A percentile compares a stretch with the other conserved stretches of the same genome.
Evolutionary conservation across 2,329 filamentous ascomycete species (phyloP).

Genomic region (Pyrenophora tritici-repentis): DNA sequence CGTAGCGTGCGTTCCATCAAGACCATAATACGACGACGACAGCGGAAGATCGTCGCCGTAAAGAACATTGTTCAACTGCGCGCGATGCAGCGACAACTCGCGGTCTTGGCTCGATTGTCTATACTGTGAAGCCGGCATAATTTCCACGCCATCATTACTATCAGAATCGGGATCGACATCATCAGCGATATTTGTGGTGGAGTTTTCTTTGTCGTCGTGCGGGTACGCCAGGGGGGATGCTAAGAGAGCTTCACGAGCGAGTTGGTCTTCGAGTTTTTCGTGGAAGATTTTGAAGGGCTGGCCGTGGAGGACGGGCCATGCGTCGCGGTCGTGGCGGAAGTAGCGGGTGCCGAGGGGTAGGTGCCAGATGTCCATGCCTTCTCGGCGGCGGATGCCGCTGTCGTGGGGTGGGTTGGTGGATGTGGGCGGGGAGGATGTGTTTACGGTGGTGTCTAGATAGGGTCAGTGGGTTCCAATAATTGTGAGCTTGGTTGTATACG

Average conservation of each 20-base stretch:
- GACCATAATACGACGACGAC: slow-evolving; percentile 24
- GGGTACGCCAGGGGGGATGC: slow-evolving; percentile 25
- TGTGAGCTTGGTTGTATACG: not conserved
- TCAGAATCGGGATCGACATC: slow-evolving; percentile 6
- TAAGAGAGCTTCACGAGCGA: slow-evolving; percentile 21
- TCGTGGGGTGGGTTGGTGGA: not conserved
- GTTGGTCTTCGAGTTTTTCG: slow-evolving; percentile 26
- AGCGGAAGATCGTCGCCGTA: slow-evolving; percentile 6
- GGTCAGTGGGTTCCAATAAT: not conserved
- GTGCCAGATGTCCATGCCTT: slow-evolving; percentile 9
- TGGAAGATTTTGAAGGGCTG: slow-evolving; percentile 22
- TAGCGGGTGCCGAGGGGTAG: slow-evolving; percentile 5
- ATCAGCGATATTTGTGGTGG: slow-evolving; percentile 1
- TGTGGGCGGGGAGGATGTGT: not conserved
- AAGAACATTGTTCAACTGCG: slow-evolving; percentile 12
- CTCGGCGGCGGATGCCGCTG: slow-evolving; percentile 1
- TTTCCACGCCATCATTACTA: slow-evolving; percentile 9
- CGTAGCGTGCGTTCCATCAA: slow-evolving; percentile 16
- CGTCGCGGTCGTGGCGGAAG: slow-evolving; percentile 9
- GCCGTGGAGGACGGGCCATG: slow-evolving; percentile 13
- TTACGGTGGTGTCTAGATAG: not conserved
- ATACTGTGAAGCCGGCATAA: slow-evolving; percentile 24
- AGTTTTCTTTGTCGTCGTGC: slow-evolving; percentile 34
- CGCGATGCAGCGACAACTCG: not conserved
- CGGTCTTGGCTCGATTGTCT: slow-evolving; percentile 8